Evolutionary conservation across 2,329 filamentous ascomycete genomes (phyloP).

Genomic region (Lachnellula hyalina): DNA sequence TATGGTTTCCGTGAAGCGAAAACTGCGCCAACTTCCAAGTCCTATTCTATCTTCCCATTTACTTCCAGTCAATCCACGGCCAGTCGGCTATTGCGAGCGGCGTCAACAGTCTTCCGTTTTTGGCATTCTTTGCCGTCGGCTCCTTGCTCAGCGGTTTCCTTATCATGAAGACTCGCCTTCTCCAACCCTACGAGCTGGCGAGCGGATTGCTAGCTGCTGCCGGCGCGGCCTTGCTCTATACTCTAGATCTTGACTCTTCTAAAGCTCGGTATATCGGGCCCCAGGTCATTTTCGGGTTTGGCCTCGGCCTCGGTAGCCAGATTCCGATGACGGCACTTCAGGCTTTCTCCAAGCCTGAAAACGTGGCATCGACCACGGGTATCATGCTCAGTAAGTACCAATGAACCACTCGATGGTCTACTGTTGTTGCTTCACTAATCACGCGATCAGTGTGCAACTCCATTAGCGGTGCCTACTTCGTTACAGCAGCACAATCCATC

Average conservation of each 20-base stretch:
- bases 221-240: constrained; percentile 36
- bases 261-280: constrained; percentile 44
- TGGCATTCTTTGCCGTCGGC: constrained; percentile 17
- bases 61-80: constrained; percentile 42
- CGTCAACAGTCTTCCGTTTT: constrained; percentile 26
- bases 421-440: background rate
- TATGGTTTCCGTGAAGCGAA: constrained; percentile 16
- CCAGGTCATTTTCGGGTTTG: constrained; percentile 41
- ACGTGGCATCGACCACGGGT: constrained; percentile 22
- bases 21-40: constrained; percentile 34
- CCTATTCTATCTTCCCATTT: constrained; percentile 42
- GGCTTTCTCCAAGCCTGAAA: constrained; percentile 17
- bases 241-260: constrained; percentile 35
- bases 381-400: constrained; percentile 15
- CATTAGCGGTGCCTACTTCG: constrained; percentile 17
- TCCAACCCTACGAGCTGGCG: constrained; percentile 38
- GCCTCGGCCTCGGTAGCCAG: constrained; percentile 40
- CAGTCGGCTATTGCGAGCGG: constrained; percentile 32
- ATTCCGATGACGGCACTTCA: constrained; percentile 21
- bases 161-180: constrained; percentile 33
- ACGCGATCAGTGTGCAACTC: constrained; percentile 10
- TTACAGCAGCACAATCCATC: constrained; percentile 17
- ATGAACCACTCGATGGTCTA: background rate
- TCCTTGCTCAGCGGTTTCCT: constrained; percentile 17
- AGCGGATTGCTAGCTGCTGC: constrained; percentile 36